Evolutionary conservation across 352 stramenopile genomes (phyloP), one percentile per base, ranked within the genome.

Genomic region (Phytophthora meadii): DNA sequence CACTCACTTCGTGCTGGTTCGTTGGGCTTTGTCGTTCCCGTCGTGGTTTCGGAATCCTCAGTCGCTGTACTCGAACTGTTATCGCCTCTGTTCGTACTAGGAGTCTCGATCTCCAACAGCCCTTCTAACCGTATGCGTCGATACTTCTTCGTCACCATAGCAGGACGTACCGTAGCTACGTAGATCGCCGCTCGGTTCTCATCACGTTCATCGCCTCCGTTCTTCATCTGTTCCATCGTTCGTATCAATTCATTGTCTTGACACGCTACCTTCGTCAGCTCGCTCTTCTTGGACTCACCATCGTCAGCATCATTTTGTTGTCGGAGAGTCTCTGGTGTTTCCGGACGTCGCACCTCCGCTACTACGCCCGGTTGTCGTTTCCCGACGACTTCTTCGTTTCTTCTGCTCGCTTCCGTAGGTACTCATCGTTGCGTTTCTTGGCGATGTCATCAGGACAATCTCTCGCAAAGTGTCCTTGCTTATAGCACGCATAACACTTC

Each of bases 381-480:
- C 19, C 47, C 47, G 28, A 8, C 30, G 15, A 32, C 19, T 32
- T 49, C 22, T 15, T 30, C 34, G 4, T 8, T 8, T 36, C 34
- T 34, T 34, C 9, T 8, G 4, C 11, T 22, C 27, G 24, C 12
- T 32, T 24, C 19, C 0, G 19, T 12, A 52, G 45, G 25, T 52
- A 40, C 15, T 10, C 45, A 3, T 56, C 34, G 12, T 47, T 42
- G 2, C 34, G 32, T 32, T 12, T 34, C 32, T 17, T 46, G 17
- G 32, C 49, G 10, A 7, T 34, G 2, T 5, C 4, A 27, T 54
- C 48, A 22, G 48, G n/a, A 17, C 48, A 54, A 2, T 54, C 48
- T 30, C 30, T 24, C 1, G 48, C 48, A n/a, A 54, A 54, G 34
- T 56, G 49, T 37, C 49, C 49, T 32, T 7, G 28, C 7, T 34